Conservation (phyloP, 768 basidiomycete genomes). For the Pulveroboletus sp. region DNA sequence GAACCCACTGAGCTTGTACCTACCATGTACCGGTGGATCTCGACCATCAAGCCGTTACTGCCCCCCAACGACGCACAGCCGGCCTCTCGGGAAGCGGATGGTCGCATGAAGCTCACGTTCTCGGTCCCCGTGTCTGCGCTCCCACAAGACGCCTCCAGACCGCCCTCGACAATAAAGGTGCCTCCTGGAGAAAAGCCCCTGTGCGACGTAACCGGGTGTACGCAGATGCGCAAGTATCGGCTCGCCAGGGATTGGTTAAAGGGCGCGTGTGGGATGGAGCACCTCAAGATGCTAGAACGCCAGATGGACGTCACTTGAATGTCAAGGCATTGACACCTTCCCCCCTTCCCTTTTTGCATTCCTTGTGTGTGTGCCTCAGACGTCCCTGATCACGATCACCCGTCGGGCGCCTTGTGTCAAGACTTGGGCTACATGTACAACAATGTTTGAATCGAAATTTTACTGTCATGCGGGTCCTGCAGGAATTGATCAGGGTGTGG, state of each 20-base stretch:
- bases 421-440: neutral
- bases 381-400: neutral
- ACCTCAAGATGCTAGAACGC: conserved; percentile 53
- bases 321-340: neutral
- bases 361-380: neutral
- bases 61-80: conserved; percentile 3
- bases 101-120: conserved; percentile 45
- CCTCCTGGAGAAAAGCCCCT: conserved; percentile 12
- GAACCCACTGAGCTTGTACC: conserved; percentile 40
- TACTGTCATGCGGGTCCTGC: too few relatives aligned
- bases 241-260: conserved; percentile 56
- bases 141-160: neutral
- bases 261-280: conserved; percentile 60
- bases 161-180: conserved; percentile 8
- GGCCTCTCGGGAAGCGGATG: conserved; percentile 1
- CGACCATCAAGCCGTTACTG: conserved; percentile 38
- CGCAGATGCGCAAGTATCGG: conserved; percentile 53
- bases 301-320: conserved; percentile 10
- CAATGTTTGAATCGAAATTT: too few relatives aligned
- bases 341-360: neutral
- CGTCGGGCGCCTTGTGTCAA: neutral
- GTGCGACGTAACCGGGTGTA: conserved; percentile 61
- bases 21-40: conserved; percentile 71
- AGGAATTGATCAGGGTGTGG: too few relatives aligned
- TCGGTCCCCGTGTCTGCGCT: conserved; percentile 45